phyloP scores from a whole-genome alignment of 768 basidiomycete genomes.

The Boletus edulis region DNA sequence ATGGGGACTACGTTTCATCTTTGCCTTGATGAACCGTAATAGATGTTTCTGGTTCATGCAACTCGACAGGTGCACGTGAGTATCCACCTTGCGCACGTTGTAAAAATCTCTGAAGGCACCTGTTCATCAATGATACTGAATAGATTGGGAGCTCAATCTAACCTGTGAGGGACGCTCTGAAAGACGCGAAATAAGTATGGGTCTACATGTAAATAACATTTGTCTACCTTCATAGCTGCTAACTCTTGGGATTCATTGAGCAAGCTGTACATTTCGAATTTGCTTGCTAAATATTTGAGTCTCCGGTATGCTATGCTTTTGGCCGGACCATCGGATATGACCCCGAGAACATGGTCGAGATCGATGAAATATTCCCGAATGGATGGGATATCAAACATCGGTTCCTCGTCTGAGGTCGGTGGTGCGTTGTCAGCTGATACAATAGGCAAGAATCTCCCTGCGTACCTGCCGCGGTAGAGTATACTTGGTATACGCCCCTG shows the following conservation, averaged over 20 bases:
- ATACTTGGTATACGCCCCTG: conserved; percentile 90
- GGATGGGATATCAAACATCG: conserved; percentile 74
- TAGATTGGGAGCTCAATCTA: neutral
- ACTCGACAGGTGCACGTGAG: conserved; percentile 97
- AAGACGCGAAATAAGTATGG: conserved; percentile 4
- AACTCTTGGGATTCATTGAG: conserved; percentile 93
- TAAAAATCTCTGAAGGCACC: conserved; percentile 82
- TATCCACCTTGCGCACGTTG: conserved; percentile 97
- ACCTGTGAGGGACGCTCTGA: conserved; percentile 34
- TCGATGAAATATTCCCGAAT: conserved; percentile 96
- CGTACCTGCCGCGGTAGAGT: conserved; percentile 34
- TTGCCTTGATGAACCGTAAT: conserved; percentile 97
- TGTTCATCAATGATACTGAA: conserved; percentile 1
- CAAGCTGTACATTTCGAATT: conserved; percentile 90
- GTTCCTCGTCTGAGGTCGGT: conserved; percentile 41
- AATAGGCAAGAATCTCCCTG: neutral
- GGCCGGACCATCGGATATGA: conserved; percentile 93
- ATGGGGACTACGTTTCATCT: conserved; percentile 86
- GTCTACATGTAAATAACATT: neutral
- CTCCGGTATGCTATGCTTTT: conserved; percentile 94
- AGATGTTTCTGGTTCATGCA: conserved; percentile 99
- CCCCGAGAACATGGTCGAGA: conserved; percentile 84
- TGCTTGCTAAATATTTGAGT: conserved; percentile 87
- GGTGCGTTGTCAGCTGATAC: neutral
- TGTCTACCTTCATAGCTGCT: conserved; percentile 90